Conservation (phyloP, 768 basidiomycete species). For the Suillus americanus region DNA sequence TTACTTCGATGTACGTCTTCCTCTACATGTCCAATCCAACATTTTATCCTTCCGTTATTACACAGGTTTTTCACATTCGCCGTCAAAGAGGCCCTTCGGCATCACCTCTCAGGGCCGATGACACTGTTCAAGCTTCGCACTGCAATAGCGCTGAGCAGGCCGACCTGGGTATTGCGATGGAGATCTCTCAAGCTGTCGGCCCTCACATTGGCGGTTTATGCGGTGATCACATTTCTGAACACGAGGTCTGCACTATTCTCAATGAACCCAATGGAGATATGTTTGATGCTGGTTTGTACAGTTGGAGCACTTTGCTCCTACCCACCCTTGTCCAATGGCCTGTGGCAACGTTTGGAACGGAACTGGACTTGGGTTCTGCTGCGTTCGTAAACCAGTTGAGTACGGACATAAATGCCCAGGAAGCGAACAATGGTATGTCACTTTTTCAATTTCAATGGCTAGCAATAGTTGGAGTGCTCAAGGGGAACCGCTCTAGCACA, state of each 20-base stretch:
- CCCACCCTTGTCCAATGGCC: neutral
- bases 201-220: neutral
- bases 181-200: neutral
- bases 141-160: neutral
- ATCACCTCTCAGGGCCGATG: neutral
- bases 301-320: constrained; percentile 3
- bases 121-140: constrained; percentile 1
- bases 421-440: neutral
- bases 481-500: neutral
- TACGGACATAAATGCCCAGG: fast-evolving
- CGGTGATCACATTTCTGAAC: neutral
- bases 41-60: neutral
- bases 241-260: neutral
- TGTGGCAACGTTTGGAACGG: neutral
- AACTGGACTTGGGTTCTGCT: neutral
- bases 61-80: neutral
- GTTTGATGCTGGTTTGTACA: neutral
- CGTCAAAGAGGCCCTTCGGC: neutral
- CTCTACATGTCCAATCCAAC: neutral
- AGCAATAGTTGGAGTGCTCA: neutral
- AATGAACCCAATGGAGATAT: neutral
- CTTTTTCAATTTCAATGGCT: neutral
- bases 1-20: neutral
- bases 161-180: neutral
- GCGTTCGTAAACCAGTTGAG: neutral